Percentiles rank a stretch among this genome's conserved stretches.
Conservation (phyloP, 2,329 filamentous ascomycete genomes). For the Pseudocercospora musae region DNA sequence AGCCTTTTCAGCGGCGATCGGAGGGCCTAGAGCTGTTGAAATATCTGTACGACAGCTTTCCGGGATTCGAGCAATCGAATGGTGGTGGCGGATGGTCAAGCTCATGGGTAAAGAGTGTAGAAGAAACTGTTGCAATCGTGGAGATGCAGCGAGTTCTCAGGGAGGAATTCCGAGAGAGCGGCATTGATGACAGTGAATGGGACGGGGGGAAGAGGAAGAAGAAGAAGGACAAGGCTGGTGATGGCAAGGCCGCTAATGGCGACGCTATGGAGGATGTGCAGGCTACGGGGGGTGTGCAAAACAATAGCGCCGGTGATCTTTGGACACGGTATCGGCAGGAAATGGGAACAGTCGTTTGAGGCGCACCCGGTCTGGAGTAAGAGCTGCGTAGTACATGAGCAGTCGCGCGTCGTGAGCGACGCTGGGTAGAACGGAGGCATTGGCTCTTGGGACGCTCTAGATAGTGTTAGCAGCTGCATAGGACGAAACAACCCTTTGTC, state of each 20-base stretch:
- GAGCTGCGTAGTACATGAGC: background rate
- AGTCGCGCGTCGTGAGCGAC: background rate
- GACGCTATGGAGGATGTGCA: slow-evolving; percentile 36
- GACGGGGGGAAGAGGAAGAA: too few relatives aligned
- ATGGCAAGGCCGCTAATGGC: slow-evolving; percentile 5
- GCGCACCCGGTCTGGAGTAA: background rate
- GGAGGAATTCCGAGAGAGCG: slow-evolving; percentile 54
- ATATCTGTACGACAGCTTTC: slow-evolving; percentile 36
- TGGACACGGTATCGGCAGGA: slow-evolving; percentile 56
- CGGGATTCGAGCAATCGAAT: background rate
- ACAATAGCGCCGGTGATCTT: slow-evolving; percentile 39
- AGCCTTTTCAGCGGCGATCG: slow-evolving; percentile 32
- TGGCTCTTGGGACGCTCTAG: background rate
- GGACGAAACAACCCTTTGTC: too few relatives aligned
- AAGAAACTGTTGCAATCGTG: slow-evolving; percentile 66
- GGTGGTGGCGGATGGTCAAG: slow-evolving; percentile 40
- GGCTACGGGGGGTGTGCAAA: slow-evolving; percentile 34
- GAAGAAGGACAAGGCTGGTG: background rate
- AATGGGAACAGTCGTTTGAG: slow-evolving; percentile 75
- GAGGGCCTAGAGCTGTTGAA: slow-evolving; percentile 30
- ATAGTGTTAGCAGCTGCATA: background rate
- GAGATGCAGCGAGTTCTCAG: slow-evolving; percentile 78
- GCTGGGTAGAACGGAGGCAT: background rate
- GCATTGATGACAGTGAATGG: background rate
- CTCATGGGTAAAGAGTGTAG: slow-evolving; percentile 33